A percentile compares a stretch with the other conserved stretches of the same genome.
phyloP scores from a whole-genome alignment of 1,284 basidiomycete species.

The Exsudoporus floridanus region DNA sequence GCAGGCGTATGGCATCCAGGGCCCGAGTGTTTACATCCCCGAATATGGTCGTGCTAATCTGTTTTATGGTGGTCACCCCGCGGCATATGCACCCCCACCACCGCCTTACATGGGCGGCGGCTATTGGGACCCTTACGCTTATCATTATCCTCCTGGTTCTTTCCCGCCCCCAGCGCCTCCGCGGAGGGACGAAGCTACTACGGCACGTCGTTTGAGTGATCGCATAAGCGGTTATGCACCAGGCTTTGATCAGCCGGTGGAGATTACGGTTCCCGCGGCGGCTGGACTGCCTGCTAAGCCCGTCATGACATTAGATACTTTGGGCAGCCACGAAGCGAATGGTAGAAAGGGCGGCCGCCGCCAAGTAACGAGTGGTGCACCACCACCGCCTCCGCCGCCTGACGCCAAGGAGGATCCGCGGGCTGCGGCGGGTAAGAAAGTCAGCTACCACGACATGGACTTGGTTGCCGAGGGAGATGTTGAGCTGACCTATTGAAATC shows the following conservation, averaged over 20 bases:
- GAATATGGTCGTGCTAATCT: slow-evolving; percentile 45
- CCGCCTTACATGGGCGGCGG: slow-evolving; percentile 46
- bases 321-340: slow-evolving; percentile 35
- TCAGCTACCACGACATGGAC: slow-evolving; percentile 88
- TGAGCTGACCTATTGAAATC: slow-evolving; percentile 66
- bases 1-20: slow-evolving; percentile 76
- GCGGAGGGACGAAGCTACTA: slow-evolving; percentile 57
- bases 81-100: slow-evolving; percentile 41
- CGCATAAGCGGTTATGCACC: slow-evolving; percentile 71
- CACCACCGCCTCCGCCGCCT: slow-evolving; percentile 73
- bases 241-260: slow-evolving; percentile 45
- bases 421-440: slow-evolving; percentile 75
- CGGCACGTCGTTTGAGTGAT: slow-evolving; percentile 66
- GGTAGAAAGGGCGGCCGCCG: slow-evolving; percentile 42
- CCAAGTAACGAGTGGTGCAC: slow-evolving; percentile 41
- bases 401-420: slow-evolving; percentile 86
- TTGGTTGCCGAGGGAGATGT: slow-evolving; percentile 84
- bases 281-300: slow-evolving; percentile 79
- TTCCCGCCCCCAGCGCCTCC: slow-evolving; percentile 40
- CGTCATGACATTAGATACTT: slow-evolving; percentile 56
- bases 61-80: slow-evolving; percentile 46
- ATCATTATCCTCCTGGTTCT: slow-evolving; percentile 37
- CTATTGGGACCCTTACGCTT: slow-evolving; percentile 57
- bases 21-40: slow-evolving; percentile 48
- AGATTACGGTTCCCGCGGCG: slow-evolving; percentile 53